Evolutionary conservation across 164 flowering plant genomes (phyloP), one percentile per base, ranked within the genome.

Genomic region (Annona squamosa): DNA sequence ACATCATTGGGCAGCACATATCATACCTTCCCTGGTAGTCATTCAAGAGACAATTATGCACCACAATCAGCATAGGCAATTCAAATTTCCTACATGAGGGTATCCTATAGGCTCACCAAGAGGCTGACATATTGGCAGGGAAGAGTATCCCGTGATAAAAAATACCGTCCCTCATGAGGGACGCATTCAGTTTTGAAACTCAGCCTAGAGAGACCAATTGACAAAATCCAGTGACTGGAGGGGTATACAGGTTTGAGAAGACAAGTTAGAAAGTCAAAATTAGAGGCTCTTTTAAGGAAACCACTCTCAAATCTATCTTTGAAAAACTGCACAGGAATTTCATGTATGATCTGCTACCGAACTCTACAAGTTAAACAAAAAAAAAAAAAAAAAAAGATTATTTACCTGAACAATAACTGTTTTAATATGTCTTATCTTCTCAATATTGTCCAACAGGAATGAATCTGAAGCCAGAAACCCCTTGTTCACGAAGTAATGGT

Each of bases 1-100:
- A 90, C 92, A 93, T 89, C 92, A 95, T 90, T 43, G 98, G 99
- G 80, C 99, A 95, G 82, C 90, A 85, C 67, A 87, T 81, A 77
- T 95, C 98, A 83, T 95, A 95, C 79, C 98, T 86, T 84, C 98
- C 99, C 99, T 94, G 93, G 77, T 73, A 83, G 65, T 56, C 3
- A 62, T 67, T 48, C 46, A 45, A 67, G 18, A 63, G 67, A 42
- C 70, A 44, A 72, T 26, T 66, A 72, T 16, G 46, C 73, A 59
- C 65, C 59, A 66, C 65, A 62, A 63, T 67, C 46, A 62, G 64
- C 5, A 13, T 19, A 9, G 44, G 61, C 5, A 18, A n/a, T 17
- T 3, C 7, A 71, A 66, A 43, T 63, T 61, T 45, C 47, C 46
- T 46, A 26, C 71, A 67, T 13, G 19, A 19, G 3, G 65, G 19